Percentiles rank a stretch among this genome's conserved stretches.
Conservation (phyloP, 202 grass and related monocot species). For the Saccharum hybrid region DNA sequence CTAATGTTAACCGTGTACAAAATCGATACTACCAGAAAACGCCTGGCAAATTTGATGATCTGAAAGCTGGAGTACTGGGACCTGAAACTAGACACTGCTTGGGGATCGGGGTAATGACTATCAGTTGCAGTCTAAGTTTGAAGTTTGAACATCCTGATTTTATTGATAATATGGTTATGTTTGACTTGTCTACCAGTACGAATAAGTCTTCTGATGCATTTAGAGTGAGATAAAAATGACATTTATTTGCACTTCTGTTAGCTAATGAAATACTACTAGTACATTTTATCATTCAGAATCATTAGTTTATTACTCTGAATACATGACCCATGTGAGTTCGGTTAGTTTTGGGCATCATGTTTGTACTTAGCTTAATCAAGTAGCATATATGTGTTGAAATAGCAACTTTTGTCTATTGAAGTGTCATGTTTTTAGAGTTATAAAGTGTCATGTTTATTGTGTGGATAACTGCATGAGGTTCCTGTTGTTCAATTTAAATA, state of each 20-base stretch:
- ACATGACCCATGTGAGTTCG: not conserved
- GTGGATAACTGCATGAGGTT: not conserved
- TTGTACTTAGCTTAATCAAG: not conserved
- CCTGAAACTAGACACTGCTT: conserved; percentile 93
- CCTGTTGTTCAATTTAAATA: conserved; percentile 1
- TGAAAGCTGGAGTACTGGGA: conserved; percentile 85
- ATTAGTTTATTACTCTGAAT: conserved; percentile 3
- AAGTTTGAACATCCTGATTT: conserved; percentile 39
- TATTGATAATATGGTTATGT: conserved; percentile 23
- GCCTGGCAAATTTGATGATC: conserved; percentile 87
- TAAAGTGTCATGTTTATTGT: not conserved
- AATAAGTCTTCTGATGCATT: conserved; percentile 37
- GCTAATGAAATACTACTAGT: conserved; percentile 5
- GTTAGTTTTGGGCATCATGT: not conserved
- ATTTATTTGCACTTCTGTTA: conserved; percentile 18
- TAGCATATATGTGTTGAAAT: conserved; percentile 12
- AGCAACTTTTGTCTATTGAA: not conserved
- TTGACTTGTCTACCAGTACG: conserved; percentile 11
- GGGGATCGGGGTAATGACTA: conserved; percentile 78
- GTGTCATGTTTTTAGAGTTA: not conserved
- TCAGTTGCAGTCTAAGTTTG: conserved; percentile 42
- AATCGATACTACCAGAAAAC: conserved; percentile 87
- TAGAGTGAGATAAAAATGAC: conserved; percentile 34
- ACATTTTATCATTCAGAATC: conserved; percentile 4
- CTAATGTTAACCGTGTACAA: conserved; percentile 63